Evolutionary conservation across 371 early-diverging fungal genomes (phyloP), one percentile per base, ranked within the genome.

Genomic region (Apophysomyces variabilis): DNA sequence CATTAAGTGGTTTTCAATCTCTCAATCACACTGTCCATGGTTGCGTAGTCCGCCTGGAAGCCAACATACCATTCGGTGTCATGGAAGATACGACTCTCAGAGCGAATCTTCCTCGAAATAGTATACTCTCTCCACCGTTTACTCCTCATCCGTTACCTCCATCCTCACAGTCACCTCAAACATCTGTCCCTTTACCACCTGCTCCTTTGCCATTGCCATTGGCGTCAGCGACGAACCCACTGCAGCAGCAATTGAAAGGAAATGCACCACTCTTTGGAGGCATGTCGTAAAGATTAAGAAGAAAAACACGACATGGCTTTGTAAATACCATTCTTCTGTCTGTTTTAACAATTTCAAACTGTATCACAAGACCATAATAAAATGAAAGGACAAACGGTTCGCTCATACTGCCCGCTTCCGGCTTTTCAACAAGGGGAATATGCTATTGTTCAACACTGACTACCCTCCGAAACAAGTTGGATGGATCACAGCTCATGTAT

Each of bases 1-100:
- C 72, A 7, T 8, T 56, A 5, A 74, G 71, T 50, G 77, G 73
- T 5, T 79, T 79, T 41, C 68, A 71, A 61, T 77, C 75, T 59
- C 45, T 71, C 39, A 65, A 69, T 58, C 65, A 77, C 59, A 71
- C 72, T 35, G 71, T 69, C 35, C 77, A 77, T 14, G 75, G 75
- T 7, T 71, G 66, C 32, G 62, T 79, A n/a, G 71, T 79, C 21
- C 66, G 70, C 1, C 58, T 63, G 38, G 63, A 63, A 7, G 46
- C 26, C 32, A 41, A 43, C 43, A 39, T 38, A 18, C 13, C 39
- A 21, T 21, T 50, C 9, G 32, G 21, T 26, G 16, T 50, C 9
- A 6, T 21, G 54, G 54, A 50, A n/a, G 54, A 50, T 21, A 9
- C 54, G 21, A 50, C 54, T 16, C 54, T 21, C 16, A 50, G 54